These are phyloP conservation scores for Tricholoma matsutake DNA, from an alignment of 768 basidiomycete genomes.

Conservation along the genomic window DNA sequence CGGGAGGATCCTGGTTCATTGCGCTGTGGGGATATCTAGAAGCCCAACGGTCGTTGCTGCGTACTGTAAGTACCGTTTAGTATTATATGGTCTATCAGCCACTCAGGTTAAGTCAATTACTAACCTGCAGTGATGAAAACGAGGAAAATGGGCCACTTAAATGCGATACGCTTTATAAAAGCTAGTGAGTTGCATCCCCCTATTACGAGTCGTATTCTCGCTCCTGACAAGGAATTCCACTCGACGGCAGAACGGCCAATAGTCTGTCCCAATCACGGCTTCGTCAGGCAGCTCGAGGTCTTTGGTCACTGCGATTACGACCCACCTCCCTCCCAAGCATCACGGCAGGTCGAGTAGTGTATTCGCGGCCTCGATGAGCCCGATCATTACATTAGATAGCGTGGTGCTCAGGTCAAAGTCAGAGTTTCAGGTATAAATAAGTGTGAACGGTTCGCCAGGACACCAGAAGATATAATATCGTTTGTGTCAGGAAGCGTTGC, in stretches of 20 bases:
- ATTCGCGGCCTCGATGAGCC: too few relatives aligned
- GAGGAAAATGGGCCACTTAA: conserved; percentile 36
- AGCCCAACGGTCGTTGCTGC: conserved; percentile 61
- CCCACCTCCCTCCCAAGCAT: conserved; percentile 37
- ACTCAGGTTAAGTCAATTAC: background rate
- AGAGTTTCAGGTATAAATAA: too few relatives aligned
- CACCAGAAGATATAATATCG: too few relatives aligned
- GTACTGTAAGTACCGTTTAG: conserved; percentile 40
- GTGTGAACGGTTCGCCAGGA: too few relatives aligned
- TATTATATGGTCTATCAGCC: background rate
- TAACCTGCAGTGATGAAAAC: conserved; percentile 46
- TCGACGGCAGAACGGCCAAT: conserved; percentile 32
- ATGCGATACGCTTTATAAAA: conserved; percentile 47
- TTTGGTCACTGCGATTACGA: conserved; percentile 51
- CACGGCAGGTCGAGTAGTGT: too few relatives aligned
- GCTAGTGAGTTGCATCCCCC: conserved; percentile 37
- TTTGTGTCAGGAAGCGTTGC: too few relatives aligned
- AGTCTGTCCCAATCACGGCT: conserved; percentile 49
- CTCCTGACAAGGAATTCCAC: conserved; percentile 7
- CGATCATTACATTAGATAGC: too few relatives aligned
- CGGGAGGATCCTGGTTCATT: conserved; percentile 68
- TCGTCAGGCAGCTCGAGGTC: conserved; percentile 55
- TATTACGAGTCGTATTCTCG: conserved; percentile 1
- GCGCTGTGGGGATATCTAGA: conserved; percentile 70
- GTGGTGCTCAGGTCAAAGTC: too few relatives aligned